These are phyloP conservation scores for Phaeodactylum tricornutum DNA, from an alignment of 108 stramenopile genomes.

Conservation along the genomic window DNA sequence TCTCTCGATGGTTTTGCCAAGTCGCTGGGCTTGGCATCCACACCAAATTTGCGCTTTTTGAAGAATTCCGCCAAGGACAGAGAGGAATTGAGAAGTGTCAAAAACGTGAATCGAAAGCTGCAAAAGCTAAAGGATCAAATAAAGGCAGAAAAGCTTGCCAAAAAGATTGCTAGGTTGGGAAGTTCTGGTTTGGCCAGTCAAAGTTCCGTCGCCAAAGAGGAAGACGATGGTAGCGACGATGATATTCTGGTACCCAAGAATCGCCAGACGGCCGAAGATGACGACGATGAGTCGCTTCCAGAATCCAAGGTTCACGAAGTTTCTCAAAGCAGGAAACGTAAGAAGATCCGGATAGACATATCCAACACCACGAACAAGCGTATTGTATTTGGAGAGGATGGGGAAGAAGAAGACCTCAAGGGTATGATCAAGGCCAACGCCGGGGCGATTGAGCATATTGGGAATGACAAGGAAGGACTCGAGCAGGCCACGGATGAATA, in stretches of 20 bases:
- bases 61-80: slow-evolving; percentile 56
- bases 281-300: slow-evolving; percentile 12
- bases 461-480: slow-evolving; percentile 19
- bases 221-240: slow-evolving; percentile 48
- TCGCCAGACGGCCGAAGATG: slow-evolving; percentile 43
- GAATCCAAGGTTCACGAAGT: slow-evolving; percentile 26
- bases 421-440: slow-evolving; percentile 11
- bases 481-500: slow-evolving; percentile 51
- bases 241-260: slow-evolving; percentile 70
- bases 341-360: slow-evolving; percentile 76
- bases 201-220: slow-evolving; percentile 11
- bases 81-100: slow-evolving; percentile 70
- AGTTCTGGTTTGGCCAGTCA: slow-evolving; percentile 19
- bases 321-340: slow-evolving; percentile 50
- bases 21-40: slow-evolving; percentile 83
- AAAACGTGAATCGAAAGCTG: slow-evolving; percentile 88
- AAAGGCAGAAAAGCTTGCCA: slow-evolving; percentile 76
- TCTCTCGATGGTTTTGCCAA: slow-evolving; percentile 74
- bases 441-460: slow-evolving; percentile 11
- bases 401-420: slow-evolving; percentile 52
- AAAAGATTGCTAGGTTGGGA: slow-evolving; percentile 57
- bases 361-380: slow-evolving; percentile 47
- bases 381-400: slow-evolving; percentile 86
- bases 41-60: slow-evolving; percentile 68
- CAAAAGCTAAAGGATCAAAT: slow-evolving; percentile 91